Conservation (phyloP, 163 green algal species). For the Chloromonas sp. region DNA sequence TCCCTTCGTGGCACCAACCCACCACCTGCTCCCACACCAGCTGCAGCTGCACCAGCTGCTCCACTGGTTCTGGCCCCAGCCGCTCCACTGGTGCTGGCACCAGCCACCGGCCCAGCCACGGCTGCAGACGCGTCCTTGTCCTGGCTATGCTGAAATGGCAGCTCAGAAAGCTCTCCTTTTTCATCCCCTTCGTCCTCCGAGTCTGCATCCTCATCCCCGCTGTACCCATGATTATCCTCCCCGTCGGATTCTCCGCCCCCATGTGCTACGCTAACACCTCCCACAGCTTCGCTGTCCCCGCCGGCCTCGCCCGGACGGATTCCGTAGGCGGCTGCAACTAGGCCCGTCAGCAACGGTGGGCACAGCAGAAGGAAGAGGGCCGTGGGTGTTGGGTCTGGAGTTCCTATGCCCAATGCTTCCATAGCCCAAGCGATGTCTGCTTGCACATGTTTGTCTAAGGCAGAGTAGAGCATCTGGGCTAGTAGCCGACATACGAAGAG, state of each 20-base stretch:
- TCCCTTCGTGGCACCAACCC: neutral
- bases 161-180: neutral
- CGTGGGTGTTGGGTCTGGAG: no score
- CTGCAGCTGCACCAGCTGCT: neutral
- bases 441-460: neutral
- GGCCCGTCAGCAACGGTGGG: neutral
- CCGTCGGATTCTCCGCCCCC: no score
- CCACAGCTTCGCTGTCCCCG: neutral
- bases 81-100: neutral
- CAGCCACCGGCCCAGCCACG: neutral
- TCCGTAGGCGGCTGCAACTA: neutral
- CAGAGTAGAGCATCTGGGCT: neutral
- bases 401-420: neutral
- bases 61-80: neutral
- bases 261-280: neutral
- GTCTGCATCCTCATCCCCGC: neutral
- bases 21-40: neutral
- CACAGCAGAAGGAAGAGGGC: neutral
- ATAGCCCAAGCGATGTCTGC: neutral
- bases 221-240: neutral
- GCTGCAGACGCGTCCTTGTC: neutral
- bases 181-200: neutral
- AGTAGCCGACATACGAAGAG: neutral
- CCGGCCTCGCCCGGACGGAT: neutral
- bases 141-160: neutral